phyloP scores from a whole-genome alignment of 306 rosid species.

The Macrotyloma uniflorum region DNA sequence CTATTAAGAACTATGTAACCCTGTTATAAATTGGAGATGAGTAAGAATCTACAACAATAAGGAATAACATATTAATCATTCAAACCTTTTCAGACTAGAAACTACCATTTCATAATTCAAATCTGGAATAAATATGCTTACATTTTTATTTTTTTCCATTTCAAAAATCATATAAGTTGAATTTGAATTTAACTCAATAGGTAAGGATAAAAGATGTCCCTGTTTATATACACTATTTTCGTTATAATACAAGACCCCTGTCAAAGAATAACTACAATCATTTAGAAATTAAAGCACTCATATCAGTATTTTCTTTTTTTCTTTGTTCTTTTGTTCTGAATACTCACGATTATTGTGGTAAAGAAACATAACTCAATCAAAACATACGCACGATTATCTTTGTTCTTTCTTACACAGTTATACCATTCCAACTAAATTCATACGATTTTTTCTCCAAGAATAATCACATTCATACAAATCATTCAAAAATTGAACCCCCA shows the following conservation, averaged over 20 bases:
- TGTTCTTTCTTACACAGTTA: background rate
- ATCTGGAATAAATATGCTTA: background rate
- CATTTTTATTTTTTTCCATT: background rate
- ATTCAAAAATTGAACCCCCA: background rate
- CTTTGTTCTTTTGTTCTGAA: background rate
- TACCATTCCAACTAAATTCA: background rate
- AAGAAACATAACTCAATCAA: background rate
- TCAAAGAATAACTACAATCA: background rate
- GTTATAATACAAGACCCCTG: background rate
- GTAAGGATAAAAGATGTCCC: background rate
- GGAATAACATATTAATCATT: background rate
- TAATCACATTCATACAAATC: background rate
- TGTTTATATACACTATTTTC: background rate
- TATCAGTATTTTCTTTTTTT: background rate
- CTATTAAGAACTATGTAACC: slow-evolving; percentile 98
- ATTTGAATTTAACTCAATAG: background rate
- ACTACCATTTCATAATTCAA: slow-evolving; percentile 7
- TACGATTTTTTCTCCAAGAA: background rate
- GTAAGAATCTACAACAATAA: slow-evolving; percentile 14
- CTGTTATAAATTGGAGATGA: slow-evolving; percentile 49
- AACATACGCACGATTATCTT: too few species aligned
- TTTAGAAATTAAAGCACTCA: background rate
- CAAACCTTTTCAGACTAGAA: background rate
- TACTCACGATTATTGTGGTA: background rate
- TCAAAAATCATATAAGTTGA: background rate